These are phyloP conservation scores for Leucocoprinus birnbaumii DNA, from an alignment of 768 basidiomycete genomes.

Conservation along the genomic window DNA sequence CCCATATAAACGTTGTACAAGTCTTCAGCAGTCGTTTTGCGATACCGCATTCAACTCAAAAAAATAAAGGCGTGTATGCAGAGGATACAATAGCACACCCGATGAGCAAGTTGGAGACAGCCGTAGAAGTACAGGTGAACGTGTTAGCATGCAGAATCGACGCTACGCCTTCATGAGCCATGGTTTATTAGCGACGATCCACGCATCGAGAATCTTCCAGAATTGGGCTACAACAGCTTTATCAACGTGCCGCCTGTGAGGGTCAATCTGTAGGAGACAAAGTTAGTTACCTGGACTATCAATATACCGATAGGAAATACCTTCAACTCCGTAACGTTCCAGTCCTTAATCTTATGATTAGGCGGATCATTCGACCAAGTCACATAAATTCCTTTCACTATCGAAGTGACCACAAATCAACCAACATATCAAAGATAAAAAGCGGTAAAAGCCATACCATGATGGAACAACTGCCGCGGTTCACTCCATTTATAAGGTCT, in stretches of 20 bases:
- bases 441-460: constrained; percentile 50
- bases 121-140: too few relatives aligned
- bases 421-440: neutral
- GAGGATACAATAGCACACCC: neutral
- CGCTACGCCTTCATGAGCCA: constrained; percentile 49
- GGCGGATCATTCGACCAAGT: constrained; percentile 93
- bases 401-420: neutral
- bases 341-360: constrained; percentile 86
- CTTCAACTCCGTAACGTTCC: constrained; percentile 96
- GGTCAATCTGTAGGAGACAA: constrained; percentile 68
- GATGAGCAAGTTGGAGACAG: too few relatives aligned
- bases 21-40: too few relatives aligned
- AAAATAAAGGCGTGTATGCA: too few relatives aligned
- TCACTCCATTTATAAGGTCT: constrained; percentile 96
- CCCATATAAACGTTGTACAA: too few relatives aligned
- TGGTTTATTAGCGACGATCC: constrained; percentile 80
- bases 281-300: neutral
- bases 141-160: too few relatives aligned
- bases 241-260: constrained; percentile 85
- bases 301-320: constrained; percentile 36
- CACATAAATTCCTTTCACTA: constrained; percentile 95
- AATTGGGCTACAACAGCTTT: constrained; percentile 94
- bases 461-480: constrained; percentile 88
- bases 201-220: constrained; percentile 89
- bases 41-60: too few relatives aligned